These are phyloP conservation scores for Musa itinerans DNA, from an alignment of 176 grass and related monocot species.

Conservation along the genomic window DNA sequence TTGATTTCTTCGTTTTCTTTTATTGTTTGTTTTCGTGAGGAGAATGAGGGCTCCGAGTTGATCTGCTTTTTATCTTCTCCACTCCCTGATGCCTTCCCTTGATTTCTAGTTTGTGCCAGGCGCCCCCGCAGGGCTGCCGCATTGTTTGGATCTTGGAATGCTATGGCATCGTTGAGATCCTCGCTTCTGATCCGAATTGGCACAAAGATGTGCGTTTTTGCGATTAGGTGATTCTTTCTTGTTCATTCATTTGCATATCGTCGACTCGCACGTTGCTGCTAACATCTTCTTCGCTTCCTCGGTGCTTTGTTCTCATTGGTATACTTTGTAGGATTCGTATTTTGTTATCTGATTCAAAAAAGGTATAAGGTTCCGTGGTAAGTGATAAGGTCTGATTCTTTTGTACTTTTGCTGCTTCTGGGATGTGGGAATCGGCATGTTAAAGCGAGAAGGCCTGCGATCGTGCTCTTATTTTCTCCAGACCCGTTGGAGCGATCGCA, in stretches of 20 bases:
- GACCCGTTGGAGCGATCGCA: constrained; percentile 14
- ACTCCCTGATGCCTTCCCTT: too few relatives aligned
- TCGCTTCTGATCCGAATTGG: too few relatives aligned
- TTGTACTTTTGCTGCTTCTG: neutral
- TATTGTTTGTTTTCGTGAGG: too few relatives aligned
- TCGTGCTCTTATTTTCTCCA: constrained; percentile 38
- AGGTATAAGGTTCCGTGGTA: neutral
- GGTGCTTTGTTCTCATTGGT: neutral
- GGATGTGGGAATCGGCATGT: constrained; percentile 58
- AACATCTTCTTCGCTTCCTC: neutral
- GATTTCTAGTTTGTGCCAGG: too few relatives aligned
- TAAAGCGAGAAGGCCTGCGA: constrained; percentile 40
- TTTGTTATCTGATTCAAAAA: neutral
- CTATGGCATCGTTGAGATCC: too few relatives aligned
- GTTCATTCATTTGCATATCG: neutral
- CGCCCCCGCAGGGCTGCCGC: too few relatives aligned
- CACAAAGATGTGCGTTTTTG: too few relatives aligned
- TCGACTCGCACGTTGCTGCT: neutral
- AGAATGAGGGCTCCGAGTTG: too few relatives aligned
- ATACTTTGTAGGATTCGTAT: neutral
- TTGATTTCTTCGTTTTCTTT: too few relatives aligned
- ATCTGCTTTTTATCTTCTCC: too few relatives aligned
- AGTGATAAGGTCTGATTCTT: neutral
- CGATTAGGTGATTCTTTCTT: neutral
- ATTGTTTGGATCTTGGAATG: too few relatives aligned